phyloP scores from a whole-genome alignment of 139 green algal species.

The Volvox africanus region DNA sequence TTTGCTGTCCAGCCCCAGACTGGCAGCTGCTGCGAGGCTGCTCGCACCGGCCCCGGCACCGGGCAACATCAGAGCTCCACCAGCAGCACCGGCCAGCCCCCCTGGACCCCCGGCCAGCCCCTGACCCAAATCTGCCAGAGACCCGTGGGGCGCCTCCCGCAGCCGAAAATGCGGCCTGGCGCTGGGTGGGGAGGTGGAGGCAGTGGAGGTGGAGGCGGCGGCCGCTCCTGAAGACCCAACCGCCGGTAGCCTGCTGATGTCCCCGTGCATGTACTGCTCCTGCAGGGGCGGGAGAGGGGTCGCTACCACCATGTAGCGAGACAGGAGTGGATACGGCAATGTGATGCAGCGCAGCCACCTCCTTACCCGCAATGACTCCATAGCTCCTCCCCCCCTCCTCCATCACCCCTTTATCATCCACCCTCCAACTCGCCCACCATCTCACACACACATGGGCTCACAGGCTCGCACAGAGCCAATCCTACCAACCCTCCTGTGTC shows the following conservation, averaged over 20 bases:
- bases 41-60: not conserved
- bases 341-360: no score
- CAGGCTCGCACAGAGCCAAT: no score
- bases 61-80: not conserved
- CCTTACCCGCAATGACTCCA: no score
- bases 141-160: not conserved
- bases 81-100: not conserved
- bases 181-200: no score
- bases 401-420: no score
- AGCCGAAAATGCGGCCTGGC: not conserved
- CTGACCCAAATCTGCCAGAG: not conserved
- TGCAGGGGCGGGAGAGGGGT: not conserved
- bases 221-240: not conserved
- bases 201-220: no score
- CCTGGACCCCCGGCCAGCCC: not conserved
- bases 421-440: no score
- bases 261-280: conserved; percentile 44
- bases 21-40: no score
- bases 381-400: no score
- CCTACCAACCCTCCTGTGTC: not conserved
- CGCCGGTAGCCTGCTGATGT: conserved; percentile 7
- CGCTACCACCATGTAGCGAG: no score
- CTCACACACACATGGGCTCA: no score
- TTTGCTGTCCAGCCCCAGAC: not conserved
- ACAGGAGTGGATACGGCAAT: no score